phyloP scores from a whole-genome alignment of 371 early-diverging fungal species.

The Mucor plumbeus region DNA sequence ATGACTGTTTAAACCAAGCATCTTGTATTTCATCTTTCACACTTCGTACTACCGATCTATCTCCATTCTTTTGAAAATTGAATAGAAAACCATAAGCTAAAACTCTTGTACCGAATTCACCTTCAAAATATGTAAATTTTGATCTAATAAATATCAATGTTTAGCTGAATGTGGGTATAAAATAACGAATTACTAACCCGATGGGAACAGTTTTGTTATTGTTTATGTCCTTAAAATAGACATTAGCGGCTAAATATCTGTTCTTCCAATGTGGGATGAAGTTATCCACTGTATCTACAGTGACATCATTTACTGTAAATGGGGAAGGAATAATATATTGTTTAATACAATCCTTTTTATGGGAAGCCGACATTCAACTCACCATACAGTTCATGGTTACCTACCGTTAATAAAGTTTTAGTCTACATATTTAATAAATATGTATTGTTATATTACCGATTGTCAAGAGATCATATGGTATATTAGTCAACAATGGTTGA shows the following conservation, averaged over 20 bases:
- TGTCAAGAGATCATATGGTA: conserved; percentile 54
- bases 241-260: conserved; percentile 61
- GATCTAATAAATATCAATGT: conserved; percentile 16
- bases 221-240: conserved; percentile 48
- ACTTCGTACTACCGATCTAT: conserved; percentile 44
- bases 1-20: conserved; percentile 64
- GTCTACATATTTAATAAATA: not conserved
- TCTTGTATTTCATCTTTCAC: conserved; percentile 54
- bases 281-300: conserved; percentile 35
- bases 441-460: conserved; percentile 32
- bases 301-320: conserved; percentile 37
- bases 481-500: conserved; percentile 51
- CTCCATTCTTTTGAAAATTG: conserved; percentile 53
- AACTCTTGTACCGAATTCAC: conserved; percentile 61
- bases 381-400: conserved; percentile 68
- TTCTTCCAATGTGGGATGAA: conserved; percentile 61
- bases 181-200: conserved; percentile 26
- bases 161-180: too few species aligned
- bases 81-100: conserved; percentile 63
- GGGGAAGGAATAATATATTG: conserved; percentile 6
- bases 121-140: conserved; percentile 58
- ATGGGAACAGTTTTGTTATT: conserved; percentile 56
- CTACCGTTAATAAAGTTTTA: conserved; percentile 22
- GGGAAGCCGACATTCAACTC: not conserved
- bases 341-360: not conserved